phyloP scores from a whole-genome alignment of 129 eudicot genomes.

The Tagetes patula region DNA sequence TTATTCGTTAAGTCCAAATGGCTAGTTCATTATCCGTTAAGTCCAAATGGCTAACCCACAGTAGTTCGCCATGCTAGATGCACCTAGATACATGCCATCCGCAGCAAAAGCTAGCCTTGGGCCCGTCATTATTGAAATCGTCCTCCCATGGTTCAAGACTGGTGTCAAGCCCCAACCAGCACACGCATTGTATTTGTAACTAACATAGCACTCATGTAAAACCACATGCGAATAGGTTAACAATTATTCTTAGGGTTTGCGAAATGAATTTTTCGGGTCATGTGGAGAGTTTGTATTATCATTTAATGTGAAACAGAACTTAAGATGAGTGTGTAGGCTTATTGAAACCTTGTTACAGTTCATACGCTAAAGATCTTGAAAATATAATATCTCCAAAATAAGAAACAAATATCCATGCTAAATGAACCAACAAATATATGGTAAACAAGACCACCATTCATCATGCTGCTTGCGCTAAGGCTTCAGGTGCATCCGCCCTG shows the following conservation, averaged over 20 bases:
- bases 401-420: conserved; percentile 22
- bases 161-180: conserved; percentile 84
- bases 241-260: conserved; percentile 88
- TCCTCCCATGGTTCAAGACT: conserved; percentile 91
- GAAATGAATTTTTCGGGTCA: conserved; percentile 57
- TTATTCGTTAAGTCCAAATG: no score
- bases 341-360: conserved; percentile 18
- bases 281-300: conserved; percentile 44
- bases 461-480: conserved; percentile 70
- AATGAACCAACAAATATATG: conserved; percentile 17
- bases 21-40: no score
- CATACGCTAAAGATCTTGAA: conserved; percentile 9
- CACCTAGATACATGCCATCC: no score
- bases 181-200: conserved; percentile 52
- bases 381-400: background rate
- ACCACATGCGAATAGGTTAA: conserved; percentile 33
- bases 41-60: no score
- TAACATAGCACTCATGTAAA: conserved; percentile 80
- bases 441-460: conserved; percentile 29
- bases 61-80: no score
- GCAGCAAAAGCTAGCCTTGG: conserved; percentile 39
- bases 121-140: conserved; percentile 78
- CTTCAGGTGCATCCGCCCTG: conserved; percentile 59
- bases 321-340: conserved; percentile 15
- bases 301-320: conserved; percentile 30